Evolutionary conservation across 2,329 filamentous ascomycete species (phyloP).

Genomic region (Aspergillus oerlinghausenensis): DNA sequence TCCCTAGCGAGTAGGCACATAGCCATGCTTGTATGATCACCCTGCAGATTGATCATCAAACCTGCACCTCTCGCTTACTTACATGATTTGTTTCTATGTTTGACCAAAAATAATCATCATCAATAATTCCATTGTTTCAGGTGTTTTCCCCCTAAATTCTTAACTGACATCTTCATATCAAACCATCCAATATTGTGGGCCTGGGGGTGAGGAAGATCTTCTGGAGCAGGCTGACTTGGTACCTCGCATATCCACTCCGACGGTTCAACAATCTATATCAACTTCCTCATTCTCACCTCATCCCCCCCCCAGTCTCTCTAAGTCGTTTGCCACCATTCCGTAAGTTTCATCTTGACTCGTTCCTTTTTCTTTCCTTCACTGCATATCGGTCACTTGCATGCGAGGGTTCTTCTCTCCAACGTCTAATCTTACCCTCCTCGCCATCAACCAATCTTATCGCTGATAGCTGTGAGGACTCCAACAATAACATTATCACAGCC

Average conservation of each 20-base stretch:
- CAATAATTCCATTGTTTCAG: neutral
- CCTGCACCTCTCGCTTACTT: conserved; percentile 3
- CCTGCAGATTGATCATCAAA: conserved; percentile 14
- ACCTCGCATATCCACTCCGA: neutral
- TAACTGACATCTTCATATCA: neutral
- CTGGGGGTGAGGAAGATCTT: neutral
- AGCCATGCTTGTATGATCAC: conserved; percentile 16
- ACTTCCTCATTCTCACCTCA: neutral
- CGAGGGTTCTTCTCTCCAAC: conserved; percentile 5
- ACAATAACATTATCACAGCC: conserved; percentile 15
- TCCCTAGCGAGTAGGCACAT: conserved; percentile 5
- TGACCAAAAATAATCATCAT: conserved; percentile 2
- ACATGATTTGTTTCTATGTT: neutral
- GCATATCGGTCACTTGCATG: conserved; percentile 9
- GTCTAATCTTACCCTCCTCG: conserved; percentile 14
- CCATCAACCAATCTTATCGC: conserved; percentile 9
- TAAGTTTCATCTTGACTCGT: conserved; percentile 11
- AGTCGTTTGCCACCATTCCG: conserved; percentile 1
- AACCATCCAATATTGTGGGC: neutral
- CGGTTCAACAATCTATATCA: conserved; percentile 3
- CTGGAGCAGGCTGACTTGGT: neutral
- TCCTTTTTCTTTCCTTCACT: conserved; percentile 5
- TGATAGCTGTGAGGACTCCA: neutral
- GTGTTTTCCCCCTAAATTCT: neutral
- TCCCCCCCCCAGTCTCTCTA: neutral